Evolutionary conservation across 148 eudicot species (phyloP).

Genomic region (Rhododendron molle): DNA sequence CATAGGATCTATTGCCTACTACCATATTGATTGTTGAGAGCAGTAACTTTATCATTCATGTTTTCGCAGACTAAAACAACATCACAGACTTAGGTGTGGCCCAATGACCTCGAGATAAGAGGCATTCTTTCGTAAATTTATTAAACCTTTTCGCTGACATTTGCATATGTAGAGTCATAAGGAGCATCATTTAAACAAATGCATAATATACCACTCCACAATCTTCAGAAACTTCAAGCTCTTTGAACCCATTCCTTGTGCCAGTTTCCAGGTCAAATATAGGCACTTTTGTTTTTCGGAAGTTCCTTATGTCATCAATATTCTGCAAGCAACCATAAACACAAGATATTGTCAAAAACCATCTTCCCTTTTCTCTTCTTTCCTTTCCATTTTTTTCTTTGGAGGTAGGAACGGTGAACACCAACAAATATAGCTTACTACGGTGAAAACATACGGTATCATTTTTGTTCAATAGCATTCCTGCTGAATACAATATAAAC

Average conservation of each 20-base stretch:
- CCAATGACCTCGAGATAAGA: background rate
- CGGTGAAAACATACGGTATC: background rate
- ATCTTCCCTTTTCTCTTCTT: background rate
- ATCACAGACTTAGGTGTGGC: background rate
- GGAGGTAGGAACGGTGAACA: background rate
- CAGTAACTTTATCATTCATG: background rate
- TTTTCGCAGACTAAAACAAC: background rate
- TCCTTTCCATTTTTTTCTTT: background rate
- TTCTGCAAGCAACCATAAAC: conserved; percentile 53
- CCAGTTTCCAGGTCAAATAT: conserved; percentile 85
- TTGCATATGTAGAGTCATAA: background rate
- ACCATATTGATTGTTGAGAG: background rate
- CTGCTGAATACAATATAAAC: background rate
- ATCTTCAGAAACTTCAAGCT: conserved; percentile 90
- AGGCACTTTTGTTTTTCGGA: conserved; percentile 71
- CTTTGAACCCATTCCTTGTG: conserved; percentile 76
- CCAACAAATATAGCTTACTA: background rate
- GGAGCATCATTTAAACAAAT: background rate
- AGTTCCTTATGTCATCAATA: conserved; percentile 70
- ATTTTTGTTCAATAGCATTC: too few species aligned
- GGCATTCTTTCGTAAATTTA: background rate
- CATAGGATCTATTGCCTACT: background rate
- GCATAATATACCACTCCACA: conserved; percentile 81
- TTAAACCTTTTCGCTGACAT: background rate
- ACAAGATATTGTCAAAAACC: background rate